phyloP scores from a whole-genome alignment of 768 basidiomycete genomes.

The Rubroboletus pulcherrimus region DNA sequence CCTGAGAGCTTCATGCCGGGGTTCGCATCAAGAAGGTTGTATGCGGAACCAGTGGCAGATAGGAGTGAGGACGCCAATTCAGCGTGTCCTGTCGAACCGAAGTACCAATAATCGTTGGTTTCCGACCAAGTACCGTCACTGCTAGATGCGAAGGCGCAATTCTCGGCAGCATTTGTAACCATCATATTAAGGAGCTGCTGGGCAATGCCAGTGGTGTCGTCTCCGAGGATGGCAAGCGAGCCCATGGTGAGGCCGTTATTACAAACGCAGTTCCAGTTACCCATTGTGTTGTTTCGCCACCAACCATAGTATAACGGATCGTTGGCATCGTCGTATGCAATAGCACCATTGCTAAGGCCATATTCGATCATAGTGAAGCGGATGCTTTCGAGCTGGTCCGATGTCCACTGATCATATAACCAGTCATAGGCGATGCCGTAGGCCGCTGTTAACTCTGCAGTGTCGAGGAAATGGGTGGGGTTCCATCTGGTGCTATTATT shows the following conservation, averaged over 20 bases:
- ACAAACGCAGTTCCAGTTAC: conserved; percentile 99
- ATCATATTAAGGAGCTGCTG: conserved; percentile 61
- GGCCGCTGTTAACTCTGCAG: conserved; percentile 84
- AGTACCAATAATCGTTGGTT: conserved; percentile 94
- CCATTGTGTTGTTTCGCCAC: conserved; percentile 72
- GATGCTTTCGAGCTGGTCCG: conserved; percentile 67
- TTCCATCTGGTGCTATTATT: conserved; percentile 74
- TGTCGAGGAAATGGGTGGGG: conserved; percentile 84
- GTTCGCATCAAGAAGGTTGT: conserved; percentile 68
- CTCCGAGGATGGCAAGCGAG: conserved; percentile 84
- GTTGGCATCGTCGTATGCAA: conserved; percentile 42
- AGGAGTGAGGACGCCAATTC: conserved; percentile 83
- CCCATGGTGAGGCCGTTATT: conserved; percentile 88
- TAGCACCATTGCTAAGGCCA: conserved; percentile 67
- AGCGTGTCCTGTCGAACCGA: conserved; percentile 86
- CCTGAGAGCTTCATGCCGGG: conserved; percentile 70
- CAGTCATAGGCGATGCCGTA: conserved; percentile 96
- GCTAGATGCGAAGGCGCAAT: conserved; percentile 63
- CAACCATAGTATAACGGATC: conserved; percentile 51
- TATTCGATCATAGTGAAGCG: conserved; percentile 68
- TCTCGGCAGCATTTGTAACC: conserved; percentile 67
- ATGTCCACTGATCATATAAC: conserved; percentile 82
- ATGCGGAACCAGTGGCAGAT: conserved; percentile 83
- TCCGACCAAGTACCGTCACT: conserved; percentile 90
- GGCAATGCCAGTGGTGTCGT: conserved; percentile 75